Base-by-base conservation (phyloP, 257 asterid species). In the Solanum pinnatisectum region DNA sequence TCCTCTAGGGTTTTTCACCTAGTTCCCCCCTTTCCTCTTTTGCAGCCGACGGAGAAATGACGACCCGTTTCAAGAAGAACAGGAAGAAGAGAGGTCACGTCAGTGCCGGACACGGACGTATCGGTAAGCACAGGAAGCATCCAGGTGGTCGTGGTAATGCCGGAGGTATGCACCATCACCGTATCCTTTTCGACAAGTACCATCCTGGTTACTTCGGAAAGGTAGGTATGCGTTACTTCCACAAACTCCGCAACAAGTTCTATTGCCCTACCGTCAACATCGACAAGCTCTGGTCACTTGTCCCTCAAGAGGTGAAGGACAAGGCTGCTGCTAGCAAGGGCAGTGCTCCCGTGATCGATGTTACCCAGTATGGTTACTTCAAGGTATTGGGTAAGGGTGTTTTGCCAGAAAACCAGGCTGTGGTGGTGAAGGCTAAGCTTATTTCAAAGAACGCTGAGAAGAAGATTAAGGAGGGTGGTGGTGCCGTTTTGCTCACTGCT, bases 71-170 rank as follows among this genome's bases (percentile, higher is more conserved):
- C 88, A 94, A 92, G 98, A 94, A 94, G 94, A 91, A 93, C 86
- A 91, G 98, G 87, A 93, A 94, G 98, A 94, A 94, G 98, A 89
- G 98, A 5, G 98, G 98, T 88, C 98, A 94, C 90, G 98, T 94
- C 52, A 92, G 95, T 90, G 98, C 98, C 85, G 98, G 98, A 2
- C 98, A 94, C 71, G 98, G 98, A 0, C 98, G 98, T 87, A 88
- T 94, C 86, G 98, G 98, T 0, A 94, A 94, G 84, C 98, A 94
- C 90, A 92, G 96, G 85, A 94, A 94, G 95, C 97, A 94, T 70
- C 97, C 97, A n/a, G 95, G 94, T 5, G 98, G 98, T 35, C 94
- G 98, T 20, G 98, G 96, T 46, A 94, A 94, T 76, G 98, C 96
- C 65, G 98, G 98, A 44, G 98, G 98, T 4, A 93, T 94, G 95